A percentile compares a stretch with the other conserved stretches of the same genome.
Conservation (phyloP, 2,329 filamentous ascomycete species). For the Claviceps sp. region DNA sequence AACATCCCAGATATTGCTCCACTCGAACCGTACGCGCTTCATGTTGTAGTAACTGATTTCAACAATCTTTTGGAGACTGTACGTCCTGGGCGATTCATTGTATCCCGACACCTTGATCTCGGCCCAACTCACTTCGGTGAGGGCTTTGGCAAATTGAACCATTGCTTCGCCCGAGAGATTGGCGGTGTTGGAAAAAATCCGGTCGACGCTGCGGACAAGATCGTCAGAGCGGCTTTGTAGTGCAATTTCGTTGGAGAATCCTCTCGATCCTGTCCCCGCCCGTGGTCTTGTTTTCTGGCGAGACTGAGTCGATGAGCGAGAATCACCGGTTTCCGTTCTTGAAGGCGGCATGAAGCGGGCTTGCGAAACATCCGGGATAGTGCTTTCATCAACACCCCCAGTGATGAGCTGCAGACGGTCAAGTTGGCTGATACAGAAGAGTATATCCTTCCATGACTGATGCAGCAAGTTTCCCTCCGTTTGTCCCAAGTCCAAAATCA, state of each 20-base stretch:
- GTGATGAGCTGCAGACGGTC: constrained; percentile 92
- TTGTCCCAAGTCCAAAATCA: constrained; percentile 80
- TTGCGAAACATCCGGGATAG: constrained; percentile 82
- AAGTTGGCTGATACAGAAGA: constrained; percentile 90
- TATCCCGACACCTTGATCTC: constrained; percentile 96
- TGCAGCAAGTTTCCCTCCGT: constrained; percentile 83
- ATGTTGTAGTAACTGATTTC: constrained; percentile 99
- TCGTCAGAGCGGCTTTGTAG: constrained; percentile 87
- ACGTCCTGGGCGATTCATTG: constrained; percentile 89
- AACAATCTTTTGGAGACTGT: constrained; percentile 94
- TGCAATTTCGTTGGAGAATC: constrained; percentile 66
- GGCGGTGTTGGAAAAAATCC: constrained; percentile 93
- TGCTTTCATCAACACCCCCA: constrained; percentile 83
- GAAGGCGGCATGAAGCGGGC: constrained; percentile 55
- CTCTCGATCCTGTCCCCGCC: constrained; percentile 46
- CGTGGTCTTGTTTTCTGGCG: constrained; percentile 32
- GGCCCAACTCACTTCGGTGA: constrained; percentile 97
- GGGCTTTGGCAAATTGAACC: constrained; percentile 80
- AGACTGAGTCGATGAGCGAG: constrained; percentile 56
- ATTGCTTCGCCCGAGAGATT: constrained; percentile 90
- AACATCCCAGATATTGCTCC: constrained; percentile 95
- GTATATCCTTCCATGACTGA: constrained; percentile 86
- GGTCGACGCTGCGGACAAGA: constrained; percentile 82
- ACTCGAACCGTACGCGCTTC: constrained; percentile 94
- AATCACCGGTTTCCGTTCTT: constrained; percentile 38